These are phyloP conservation scores for Aspergillus unguis DNA, from an alignment of 2,329 filamentous ascomycete genomes.

Conservation along the genomic window DNA sequence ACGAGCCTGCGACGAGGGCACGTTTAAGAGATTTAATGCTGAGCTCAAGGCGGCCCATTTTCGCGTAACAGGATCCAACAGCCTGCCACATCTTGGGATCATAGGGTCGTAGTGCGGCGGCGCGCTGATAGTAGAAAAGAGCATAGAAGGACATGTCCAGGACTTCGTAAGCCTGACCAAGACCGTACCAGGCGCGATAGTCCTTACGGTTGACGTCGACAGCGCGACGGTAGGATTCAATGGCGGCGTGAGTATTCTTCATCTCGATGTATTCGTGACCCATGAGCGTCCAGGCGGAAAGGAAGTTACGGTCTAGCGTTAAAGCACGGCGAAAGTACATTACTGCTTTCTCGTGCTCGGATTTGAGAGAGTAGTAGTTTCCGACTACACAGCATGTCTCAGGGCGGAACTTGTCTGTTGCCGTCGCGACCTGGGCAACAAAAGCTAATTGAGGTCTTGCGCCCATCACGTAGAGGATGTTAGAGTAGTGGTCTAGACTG, in stretches of 20 bases:
- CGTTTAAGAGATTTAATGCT: constrained; percentile 95
- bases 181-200: constrained; percentile 95
- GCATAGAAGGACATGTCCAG: constrained; percentile 98
- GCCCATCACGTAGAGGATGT: constrained; percentile 92
- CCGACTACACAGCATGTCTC: constrained; percentile 96
- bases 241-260: constrained; percentile 97
- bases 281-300: constrained; percentile 98
- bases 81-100: constrained; percentile 99
- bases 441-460: constrained; percentile 86
- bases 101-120: constrained; percentile 86
- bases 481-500: constrained; percentile 91
- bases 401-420: constrained; percentile 90
- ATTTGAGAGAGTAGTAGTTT: constrained; percentile 94
- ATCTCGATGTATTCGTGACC: constrained; percentile 98
- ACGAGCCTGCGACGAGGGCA: constrained; percentile 81
- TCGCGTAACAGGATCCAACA: constrained; percentile 85
- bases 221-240: constrained; percentile 91
- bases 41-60: constrained; percentile 81
- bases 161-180: constrained; percentile 96
- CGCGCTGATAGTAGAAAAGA: constrained; percentile 95
- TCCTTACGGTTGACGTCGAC: constrained; percentile 95
- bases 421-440: constrained; percentile 83
- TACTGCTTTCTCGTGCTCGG: constrained; percentile 94
- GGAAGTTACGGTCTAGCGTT: constrained; percentile 81
- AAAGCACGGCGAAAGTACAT: constrained; percentile 95